Evolutionary conservation across 23 red algal genomes (phyloP).

Genomic region (Gracilaria domingensis): DNA sequence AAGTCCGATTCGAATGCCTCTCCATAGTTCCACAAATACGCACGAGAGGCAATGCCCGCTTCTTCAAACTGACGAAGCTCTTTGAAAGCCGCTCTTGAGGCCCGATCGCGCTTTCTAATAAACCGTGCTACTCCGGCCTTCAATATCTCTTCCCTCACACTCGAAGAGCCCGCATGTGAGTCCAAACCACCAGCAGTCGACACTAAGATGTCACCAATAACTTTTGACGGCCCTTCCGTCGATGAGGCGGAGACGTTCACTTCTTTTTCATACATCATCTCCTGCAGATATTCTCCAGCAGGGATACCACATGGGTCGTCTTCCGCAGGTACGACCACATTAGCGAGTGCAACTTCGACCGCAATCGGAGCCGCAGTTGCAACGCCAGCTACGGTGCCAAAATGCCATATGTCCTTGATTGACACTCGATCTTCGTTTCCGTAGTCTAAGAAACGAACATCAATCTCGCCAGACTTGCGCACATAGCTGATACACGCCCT

Average conservation of each 20-base stretch:
- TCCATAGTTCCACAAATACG: conserved; percentile 82
- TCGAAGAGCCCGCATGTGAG: conserved; percentile 24
- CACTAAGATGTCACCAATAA: conserved; percentile 53
- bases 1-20: conserved; percentile 87
- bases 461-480: no score
- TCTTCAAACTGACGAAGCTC: no score
- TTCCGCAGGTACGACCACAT: no score
- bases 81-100: no score
- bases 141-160: conserved; percentile 64
- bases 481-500: no score
- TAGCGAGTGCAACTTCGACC: conserved; percentile 54
- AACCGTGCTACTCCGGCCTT: no score
- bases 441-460: no score
- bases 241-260: conserved; percentile 21
- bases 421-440: no score
- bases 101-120: no score
- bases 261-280: no score
- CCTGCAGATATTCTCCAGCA: no score
- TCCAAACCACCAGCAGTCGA: conserved; percentile 40
- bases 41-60: conserved; percentile 62
- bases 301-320: no score
- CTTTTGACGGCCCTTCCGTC: conserved; percentile 51
- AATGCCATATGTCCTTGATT: conserved; percentile 43
- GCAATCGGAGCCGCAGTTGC: conserved; percentile 42
- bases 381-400: conserved; percentile 32